These are phyloP conservation scores for Isatis lusitanica DNA, from an alignment of 441 rosid species.

Conservation along the genomic window DNA sequence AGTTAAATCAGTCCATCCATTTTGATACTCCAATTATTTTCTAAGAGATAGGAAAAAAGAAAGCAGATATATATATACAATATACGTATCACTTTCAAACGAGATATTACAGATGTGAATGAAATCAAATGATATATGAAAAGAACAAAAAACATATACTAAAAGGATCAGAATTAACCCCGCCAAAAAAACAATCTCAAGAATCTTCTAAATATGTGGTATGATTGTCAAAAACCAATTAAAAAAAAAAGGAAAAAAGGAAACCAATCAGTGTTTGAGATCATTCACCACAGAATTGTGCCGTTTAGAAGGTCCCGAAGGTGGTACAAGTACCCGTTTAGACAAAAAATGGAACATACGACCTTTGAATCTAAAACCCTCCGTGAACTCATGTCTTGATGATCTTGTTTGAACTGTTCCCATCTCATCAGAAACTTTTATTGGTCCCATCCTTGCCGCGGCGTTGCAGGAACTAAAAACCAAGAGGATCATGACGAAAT, in stretches of 20 bases:
- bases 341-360: constrained; percentile 62
- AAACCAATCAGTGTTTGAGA: constrained; percentile 15
- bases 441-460: constrained; percentile 43
- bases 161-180: neutral
- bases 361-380: constrained; percentile 44
- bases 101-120: constrained; percentile 20
- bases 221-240: neutral
- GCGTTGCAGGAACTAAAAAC: constrained; percentile 40
- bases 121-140: neutral
- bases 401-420: constrained; percentile 12
- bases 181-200: constrained; percentile 14
- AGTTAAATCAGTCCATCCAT: neutral
- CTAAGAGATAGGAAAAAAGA: neutral
- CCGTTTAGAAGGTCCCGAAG: constrained; percentile 81
- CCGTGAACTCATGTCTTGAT: constrained; percentile 27
- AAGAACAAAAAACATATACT: neutral
- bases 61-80: neutral
- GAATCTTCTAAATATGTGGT: constrained; percentile 6
- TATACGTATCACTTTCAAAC: neutral
- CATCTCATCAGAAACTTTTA: constrained; percentile 28
- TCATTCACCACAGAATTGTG: constrained; percentile 52
- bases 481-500: constrained; percentile 34
- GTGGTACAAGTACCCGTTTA: constrained; percentile 63
- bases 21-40: neutral
- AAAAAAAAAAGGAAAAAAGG: neutral